Base-by-base conservation (phyloP, 257 asterid species). In the Fraxinus anomala region DNA sequence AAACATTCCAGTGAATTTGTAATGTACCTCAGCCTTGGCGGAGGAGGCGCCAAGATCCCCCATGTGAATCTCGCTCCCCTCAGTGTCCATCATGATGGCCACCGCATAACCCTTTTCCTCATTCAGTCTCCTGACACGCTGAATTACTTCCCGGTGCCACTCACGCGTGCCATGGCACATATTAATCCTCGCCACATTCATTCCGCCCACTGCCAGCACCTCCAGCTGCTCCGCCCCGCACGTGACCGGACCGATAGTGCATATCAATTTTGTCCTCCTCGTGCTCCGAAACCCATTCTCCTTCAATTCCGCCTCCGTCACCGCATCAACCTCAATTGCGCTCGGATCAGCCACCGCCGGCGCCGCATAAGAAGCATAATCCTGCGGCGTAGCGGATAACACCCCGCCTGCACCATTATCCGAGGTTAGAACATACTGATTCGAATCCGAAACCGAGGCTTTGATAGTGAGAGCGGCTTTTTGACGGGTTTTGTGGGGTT, bases 71-170 rank as follows among this genome's bases (percentile, higher is more conserved):
- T 96, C 99, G 84, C 98, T 92, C 39, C 98, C 99, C 87, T 96
- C 99, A 65, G 99, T 96, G 81, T 96, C 99, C 98, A 96, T 96
- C 99, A 96, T 96, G 81, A 96, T 89, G 5, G 99, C 99, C 42
- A 96, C 97, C 1, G 99, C 99, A 74, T 63, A 96, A 3, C 99
- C 99, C 75, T 94, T 93, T 81, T 93, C 98, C 88, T 93, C 99
- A 81, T 96, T 96, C 96, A 96, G 85, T 72, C 84, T 88, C 88
- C 99, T 85, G 63, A 96, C 94, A 23, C 98, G 87, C 83, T 91
- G 89, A 69, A 96, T 92, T 73, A 96, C 98, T 83, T 84, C 88
- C 61, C 77, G 80, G 68, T 96, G 99, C 99, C 99, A 96, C 84
- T 96, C 99, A 74, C 96, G 86, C 59, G 98, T 93, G 79, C 99